These are phyloP conservation scores for Lignosus rhinocerotis DNA, from an alignment of 1,284 basidiomycete genomes.

Conservation along the genomic window DNA sequence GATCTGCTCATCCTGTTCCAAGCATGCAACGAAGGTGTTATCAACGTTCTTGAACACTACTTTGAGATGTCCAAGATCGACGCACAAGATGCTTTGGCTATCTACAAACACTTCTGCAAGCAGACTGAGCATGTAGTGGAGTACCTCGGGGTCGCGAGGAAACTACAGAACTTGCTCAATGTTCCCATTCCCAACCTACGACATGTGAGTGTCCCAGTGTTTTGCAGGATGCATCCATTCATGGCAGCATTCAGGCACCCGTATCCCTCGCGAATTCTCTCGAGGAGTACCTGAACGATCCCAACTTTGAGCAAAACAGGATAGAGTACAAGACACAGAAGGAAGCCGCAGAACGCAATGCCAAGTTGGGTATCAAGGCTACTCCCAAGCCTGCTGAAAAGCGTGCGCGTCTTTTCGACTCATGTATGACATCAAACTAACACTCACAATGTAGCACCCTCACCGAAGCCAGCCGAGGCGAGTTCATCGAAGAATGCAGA, in stretches of 20 bases:
- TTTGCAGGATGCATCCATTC: neutral
- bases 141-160: constrained; percentile 90
- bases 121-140: constrained; percentile 95
- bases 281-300: constrained; percentile 94
- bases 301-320: constrained; percentile 94
- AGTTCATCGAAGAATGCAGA: constrained; percentile 27
- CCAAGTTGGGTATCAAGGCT: constrained; percentile 34
- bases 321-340: constrained; percentile 90
- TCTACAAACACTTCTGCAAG: constrained; percentile 94
- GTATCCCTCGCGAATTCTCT: constrained; percentile 90
- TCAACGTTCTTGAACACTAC: constrained; percentile 97
- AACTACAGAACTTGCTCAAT: constrained; percentile 90
- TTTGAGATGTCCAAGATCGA: constrained; percentile 98
- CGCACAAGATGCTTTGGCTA: constrained; percentile 80
- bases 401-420: constrained; percentile 17
- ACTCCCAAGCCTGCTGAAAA: constrained; percentile 30
- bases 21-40: constrained; percentile 96
- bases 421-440: neutral
- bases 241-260: constrained; percentile 65
- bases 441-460: constrained; percentile 16
- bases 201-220: constrained; percentile 56
- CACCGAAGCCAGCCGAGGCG: constrained; percentile 25
- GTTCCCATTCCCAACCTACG: constrained; percentile 93
- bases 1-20: constrained; percentile 96
- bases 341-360: constrained; percentile 64